Base-by-base conservation (phyloP, 768 basidiomycete genomes). In the Tylopilus sp. region DNA sequence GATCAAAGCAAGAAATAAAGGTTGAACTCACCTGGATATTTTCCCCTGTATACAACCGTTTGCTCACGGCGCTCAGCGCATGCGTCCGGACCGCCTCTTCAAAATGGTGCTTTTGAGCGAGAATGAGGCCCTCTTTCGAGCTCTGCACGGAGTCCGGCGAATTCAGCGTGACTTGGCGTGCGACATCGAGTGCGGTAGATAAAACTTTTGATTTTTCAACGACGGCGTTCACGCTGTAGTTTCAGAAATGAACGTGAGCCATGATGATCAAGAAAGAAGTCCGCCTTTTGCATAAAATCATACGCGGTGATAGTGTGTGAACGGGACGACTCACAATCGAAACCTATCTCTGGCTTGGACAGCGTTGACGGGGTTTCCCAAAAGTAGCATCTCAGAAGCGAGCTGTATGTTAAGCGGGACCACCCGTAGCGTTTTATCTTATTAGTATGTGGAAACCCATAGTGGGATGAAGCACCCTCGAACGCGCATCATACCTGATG, bases 101-200 rank as follows among this genome's bases (percentile, higher is more conserved):
- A 39, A 81, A 68, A 36, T 76, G 75, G n/a, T 75, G 73, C 38
- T 74, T 70, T 53, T 83, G 78, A 2, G 79, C 71, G 3, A 86
- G 65, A 15, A 87, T 47, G 9, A 94, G 70, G 1, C 77, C 86
- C n/a, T 76, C 72, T 65, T 92, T 94, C 3, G 88, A 86, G 41
- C 79, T 76, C 57, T 87, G 85, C 1, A 92, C 83, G 0, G 90
- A 76, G 64, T 92, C 91, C 0, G 91, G 91, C 1, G 88, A 90
- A 58, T 87, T 88, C 21, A 63, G 61, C 15, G 69, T 68, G 54
- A 92, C 82, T 48, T 78, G 71, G 47, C 74, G 69, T 3, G 91
- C 90, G 50, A 82, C 66, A 4, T 72, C 69, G 25, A 92, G 66
- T 3, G 91, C 90, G 8, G 81, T 74, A 6, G 78, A 57, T 11